These are phyloP conservation scores for Paraphaeosphaeria minitans DNA, from an alignment of 2,329 filamentous ascomycete species.

Conservation along the genomic window DNA sequence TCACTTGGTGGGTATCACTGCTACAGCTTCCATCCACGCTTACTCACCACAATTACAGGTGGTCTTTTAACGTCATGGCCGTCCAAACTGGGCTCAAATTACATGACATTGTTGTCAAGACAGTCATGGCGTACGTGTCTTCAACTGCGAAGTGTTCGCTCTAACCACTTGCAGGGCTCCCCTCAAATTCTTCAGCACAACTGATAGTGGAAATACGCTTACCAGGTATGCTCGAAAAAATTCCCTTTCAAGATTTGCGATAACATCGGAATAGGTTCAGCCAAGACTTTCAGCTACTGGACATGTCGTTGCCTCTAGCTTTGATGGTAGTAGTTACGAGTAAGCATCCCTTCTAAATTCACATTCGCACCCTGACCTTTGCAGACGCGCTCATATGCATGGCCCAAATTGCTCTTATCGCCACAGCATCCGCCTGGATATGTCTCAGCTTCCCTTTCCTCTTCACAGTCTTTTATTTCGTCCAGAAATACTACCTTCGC, in stretches of 20 bases:
- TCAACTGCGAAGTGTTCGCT: too few relatives aligned
- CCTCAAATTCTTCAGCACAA: conserved; percentile 5
- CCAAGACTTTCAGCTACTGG: conserved; percentile 18
- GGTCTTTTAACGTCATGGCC: conserved; percentile 5
- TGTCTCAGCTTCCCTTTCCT: conserved; percentile 41
- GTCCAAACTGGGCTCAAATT: conserved; percentile 5
- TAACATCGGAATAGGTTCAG: conserved; percentile 6
- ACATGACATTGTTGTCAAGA: conserved; percentile 6
- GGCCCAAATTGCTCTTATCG: conserved; percentile 1
- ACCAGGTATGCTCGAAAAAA: neutral
- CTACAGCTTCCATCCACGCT: too few relatives aligned
- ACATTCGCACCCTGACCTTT: too few relatives aligned
- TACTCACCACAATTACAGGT: neutral
- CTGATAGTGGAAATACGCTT: conserved; percentile 6
- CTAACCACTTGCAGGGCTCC: neutral
- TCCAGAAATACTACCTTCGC: conserved; percentile 51
- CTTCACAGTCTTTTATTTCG: conserved; percentile 35
- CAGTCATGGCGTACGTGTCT: neutral
- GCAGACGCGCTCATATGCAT: neutral
- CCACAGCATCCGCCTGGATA: neutral
- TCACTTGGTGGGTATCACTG: neutral
- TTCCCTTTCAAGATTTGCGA: too few relatives aligned
- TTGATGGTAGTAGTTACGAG: neutral
- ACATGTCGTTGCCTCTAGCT: conserved; percentile 7
- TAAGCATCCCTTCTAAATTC: too few relatives aligned